These are phyloP conservation scores for Ogataea dorogensis DNA, from an alignment of 805 yeast species.

Conservation along the genomic window DNA sequence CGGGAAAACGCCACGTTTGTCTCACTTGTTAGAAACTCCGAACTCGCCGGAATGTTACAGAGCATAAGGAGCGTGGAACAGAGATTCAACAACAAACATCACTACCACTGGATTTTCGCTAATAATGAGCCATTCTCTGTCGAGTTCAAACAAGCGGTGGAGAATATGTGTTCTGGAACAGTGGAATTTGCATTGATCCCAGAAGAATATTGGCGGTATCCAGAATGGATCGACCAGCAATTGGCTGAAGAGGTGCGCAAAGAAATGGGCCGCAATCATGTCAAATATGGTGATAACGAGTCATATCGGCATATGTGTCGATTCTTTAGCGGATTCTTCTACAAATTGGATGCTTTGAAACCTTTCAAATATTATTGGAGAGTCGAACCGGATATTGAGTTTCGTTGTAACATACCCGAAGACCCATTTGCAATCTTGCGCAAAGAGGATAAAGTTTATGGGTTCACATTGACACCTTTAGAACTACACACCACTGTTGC, in stretches of 20 bases:
- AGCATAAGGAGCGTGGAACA: slow-evolving; percentile 61
- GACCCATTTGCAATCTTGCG: slow-evolving; percentile 50
- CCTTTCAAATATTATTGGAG: slow-evolving; percentile 58
- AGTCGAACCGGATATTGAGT: slow-evolving; percentile 58
- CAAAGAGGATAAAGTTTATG: slow-evolving; percentile 45
- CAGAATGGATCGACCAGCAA: slow-evolving; percentile 58
- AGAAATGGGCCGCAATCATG: slow-evolving; percentile 40
- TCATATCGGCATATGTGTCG: slow-evolving; percentile 69
- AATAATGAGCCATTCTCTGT: slow-evolving; percentile 62
- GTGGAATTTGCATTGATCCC: slow-evolving; percentile 60
- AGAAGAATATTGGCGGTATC: slow-evolving; percentile 63
- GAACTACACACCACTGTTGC: slow-evolving; percentile 53
- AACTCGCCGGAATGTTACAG: slow-evolving; percentile 50
- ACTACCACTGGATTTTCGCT: slow-evolving; percentile 74
- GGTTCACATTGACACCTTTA: slow-evolving; percentile 49
- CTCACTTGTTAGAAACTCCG: slow-evolving; percentile 64
- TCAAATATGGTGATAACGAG: slow-evolving; percentile 47
- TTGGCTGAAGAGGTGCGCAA: slow-evolving; percentile 46
- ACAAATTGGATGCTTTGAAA: slow-evolving; percentile 42
- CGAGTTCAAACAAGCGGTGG: slow-evolving; percentile 49
- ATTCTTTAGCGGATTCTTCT: slow-evolving; percentile 66
- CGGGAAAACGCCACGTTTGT: slow-evolving; percentile 62
- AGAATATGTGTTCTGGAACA: slow-evolving; percentile 52
- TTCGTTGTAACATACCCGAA: slow-evolving; percentile 55
- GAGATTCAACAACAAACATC: slow-evolving; percentile 56